phyloP scores from a whole-genome alignment of 2,329 filamentous ascomycete species.

The Fusarium tupiense region DNA sequence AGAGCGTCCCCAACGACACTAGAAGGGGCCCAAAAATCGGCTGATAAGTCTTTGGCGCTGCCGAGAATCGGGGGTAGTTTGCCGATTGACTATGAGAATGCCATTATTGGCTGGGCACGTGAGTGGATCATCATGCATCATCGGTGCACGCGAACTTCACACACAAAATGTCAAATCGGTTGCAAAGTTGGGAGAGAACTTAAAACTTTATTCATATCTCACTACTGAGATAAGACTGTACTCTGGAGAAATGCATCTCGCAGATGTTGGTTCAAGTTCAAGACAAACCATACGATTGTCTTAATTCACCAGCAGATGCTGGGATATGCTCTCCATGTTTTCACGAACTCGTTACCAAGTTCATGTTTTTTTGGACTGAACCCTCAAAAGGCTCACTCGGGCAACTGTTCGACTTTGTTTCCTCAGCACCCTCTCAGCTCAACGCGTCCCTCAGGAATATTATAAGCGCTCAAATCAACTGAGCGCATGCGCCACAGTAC shows the following conservation, averaged over 20 bases:
- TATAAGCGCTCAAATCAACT: conserved; percentile 42
- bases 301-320: neutral
- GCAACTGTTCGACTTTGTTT: conserved; percentile 21
- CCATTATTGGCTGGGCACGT: conserved; percentile 15
- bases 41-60: conserved; percentile 12
- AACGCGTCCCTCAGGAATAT: conserved; percentile 43
- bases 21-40: conserved; percentile 18
- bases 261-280: conserved; percentile 1
- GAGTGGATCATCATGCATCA: conserved; percentile 5
- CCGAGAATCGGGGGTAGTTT: conserved; percentile 37
- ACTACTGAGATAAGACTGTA: conserved; percentile 18
- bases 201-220: conserved; percentile 35
- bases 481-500: conserved; percentile 39
- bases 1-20: neutral
- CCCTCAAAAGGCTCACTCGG: conserved; percentile 5
- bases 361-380: conserved; percentile 15
- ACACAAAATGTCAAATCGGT: conserved; percentile 4
- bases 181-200: conserved; percentile 14
- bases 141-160: neutral
- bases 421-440: conserved; percentile 29
- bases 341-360: conserved; percentile 4
- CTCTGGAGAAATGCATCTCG: conserved; percentile 2
- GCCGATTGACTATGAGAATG: neutral
- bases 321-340: conserved; percentile 16
- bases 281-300: neutral